Evolutionary conservation across 768 basidiomycete genomes (phyloP), one percentile per base, ranked within the genome.

Genomic region (Phylloporus sp.): DNA sequence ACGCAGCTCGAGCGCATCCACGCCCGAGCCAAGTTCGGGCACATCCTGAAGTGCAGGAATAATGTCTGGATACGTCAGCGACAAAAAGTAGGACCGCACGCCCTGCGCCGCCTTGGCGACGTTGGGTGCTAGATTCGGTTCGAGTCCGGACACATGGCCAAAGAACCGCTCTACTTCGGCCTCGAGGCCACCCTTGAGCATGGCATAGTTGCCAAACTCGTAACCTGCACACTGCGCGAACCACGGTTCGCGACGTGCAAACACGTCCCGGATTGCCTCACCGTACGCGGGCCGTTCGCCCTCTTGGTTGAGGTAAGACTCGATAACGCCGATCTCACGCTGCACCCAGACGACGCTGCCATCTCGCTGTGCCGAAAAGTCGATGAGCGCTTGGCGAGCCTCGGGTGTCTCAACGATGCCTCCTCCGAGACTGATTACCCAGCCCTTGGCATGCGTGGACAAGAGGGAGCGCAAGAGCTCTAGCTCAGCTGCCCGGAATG

Each of bases 1-100:
- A 10, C 95, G 84, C n/a, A 98, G 66, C 68, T 99, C 97, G 53
- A 98, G 71, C 0, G 94, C 95, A 62, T 98, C 95, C 7, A 85
- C 89, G 5, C 97, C 97, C 16, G 81, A 76, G 0, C 81, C 81
- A 53, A 99, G 69, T 39, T 86, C 80, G 20, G 89, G 82, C 36
- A 98, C 79, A 45, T 80, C 67, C 15, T 76, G 68, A 36, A 93
- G 73, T 0, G 87, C 85, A 5, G 81, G 80, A 0, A 77, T 82
- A 56, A 97, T 65, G 64, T 97, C 91, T 1, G 95, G 92, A 71
- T 91, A 95, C 0, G 95, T 97, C 50, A 99, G 75, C 9, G 87
- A 86, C 35, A 98, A 77, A 79, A 98, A 98, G 72, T 93, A 92
- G 0, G 93, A 90, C n/a, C 88, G 80, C 22, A 75, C 72, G 6